Evolutionary conservation across 2,329 filamentous ascomycete genomes (phyloP).

Genomic region (Paecilomyces formosus): DNA sequence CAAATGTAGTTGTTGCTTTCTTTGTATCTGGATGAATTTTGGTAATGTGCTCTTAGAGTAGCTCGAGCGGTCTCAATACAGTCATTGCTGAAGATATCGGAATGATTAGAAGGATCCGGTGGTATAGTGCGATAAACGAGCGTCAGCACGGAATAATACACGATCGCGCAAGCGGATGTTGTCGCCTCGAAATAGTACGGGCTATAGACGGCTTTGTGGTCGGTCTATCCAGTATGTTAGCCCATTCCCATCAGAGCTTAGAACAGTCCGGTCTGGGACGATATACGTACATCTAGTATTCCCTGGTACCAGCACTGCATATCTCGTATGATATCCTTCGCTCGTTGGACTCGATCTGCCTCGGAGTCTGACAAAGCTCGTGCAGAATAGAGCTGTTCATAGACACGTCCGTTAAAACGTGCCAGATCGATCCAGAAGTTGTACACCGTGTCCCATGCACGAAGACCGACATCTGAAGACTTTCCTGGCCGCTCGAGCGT

Average conservation of each 20-base stretch:
- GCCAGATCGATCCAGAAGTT: conserved; percentile 50
- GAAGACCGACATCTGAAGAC: conserved; percentile 6
- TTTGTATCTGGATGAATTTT: conserved; percentile 8
- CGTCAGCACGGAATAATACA: conserved; percentile 28
- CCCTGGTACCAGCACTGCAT: conserved; percentile 9
- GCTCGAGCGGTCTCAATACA: conserved; percentile 30
- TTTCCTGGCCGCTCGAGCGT: conserved; percentile 38
- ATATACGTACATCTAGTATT: not conserved
- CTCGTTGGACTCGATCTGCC: conserved; percentile 15
- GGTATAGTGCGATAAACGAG: conserved; percentile 36
- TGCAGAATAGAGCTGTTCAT: conserved; percentile 48
- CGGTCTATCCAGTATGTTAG: conserved; percentile 5
- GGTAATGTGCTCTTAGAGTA: conserved; percentile 26
- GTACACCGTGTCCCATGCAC: conserved; percentile 41
- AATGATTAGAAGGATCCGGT: conserved; percentile 14
- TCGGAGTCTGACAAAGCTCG: conserved; percentile 21
- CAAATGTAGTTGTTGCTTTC: conserved; percentile 9
- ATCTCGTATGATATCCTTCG: conserved; percentile 6
- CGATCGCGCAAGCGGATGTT: conserved; percentile 25
- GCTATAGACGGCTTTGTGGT: conserved; percentile 10
- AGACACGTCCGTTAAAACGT: conserved; percentile 52
- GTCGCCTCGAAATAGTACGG: conserved; percentile 18
- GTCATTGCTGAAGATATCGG: conserved; percentile 25
- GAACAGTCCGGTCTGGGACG: not conserved
- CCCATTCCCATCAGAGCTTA: not conserved